Percentiles rank a stretch among this genome's conserved stretches.
These are phyloP conservation scores for Coemansia sp. DNA, from an alignment of 192 early-diverging fungal species.

Conservation along the genomic window DNA sequence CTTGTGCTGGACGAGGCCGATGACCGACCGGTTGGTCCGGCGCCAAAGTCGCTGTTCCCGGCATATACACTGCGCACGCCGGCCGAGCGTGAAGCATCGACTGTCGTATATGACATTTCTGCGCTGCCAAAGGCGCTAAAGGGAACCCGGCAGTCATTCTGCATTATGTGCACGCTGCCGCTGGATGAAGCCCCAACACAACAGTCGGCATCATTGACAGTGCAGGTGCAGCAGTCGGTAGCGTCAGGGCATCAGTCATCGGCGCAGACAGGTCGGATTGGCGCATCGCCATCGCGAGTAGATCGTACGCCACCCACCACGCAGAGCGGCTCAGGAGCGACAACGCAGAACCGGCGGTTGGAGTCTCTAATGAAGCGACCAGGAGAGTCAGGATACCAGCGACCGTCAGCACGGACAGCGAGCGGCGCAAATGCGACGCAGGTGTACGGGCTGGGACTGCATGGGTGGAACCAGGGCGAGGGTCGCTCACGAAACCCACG, in stretches of 20 bases:
- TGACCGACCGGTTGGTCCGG: constrained; percentile 2
- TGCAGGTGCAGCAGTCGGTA: neutral
- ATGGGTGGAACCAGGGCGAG: constrained; percentile 29
- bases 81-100: constrained; percentile 7
- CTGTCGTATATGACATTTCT: constrained; percentile 42
- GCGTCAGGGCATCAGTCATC: no score
- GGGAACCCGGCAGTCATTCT: constrained; percentile 54
- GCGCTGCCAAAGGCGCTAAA: constrained; percentile 45
- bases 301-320: constrained; percentile 10
- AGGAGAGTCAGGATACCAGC: constrained; percentile 24
- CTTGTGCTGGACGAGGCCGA: constrained; percentile 32
- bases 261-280: neutral
- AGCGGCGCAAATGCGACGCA: constrained; percentile 6
- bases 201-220: neutral
- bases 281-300: neutral
- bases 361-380: constrained; percentile 37
- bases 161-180: constrained; percentile 50
- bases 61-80: constrained; percentile 27
- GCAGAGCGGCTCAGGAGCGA: neutral
- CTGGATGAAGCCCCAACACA: constrained; percentile 15
- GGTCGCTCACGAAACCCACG: constrained; percentile 9
- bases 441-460: constrained; percentile 43
- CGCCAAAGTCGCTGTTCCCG: constrained; percentile 47
- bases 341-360: constrained; percentile 26
- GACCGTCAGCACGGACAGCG: constrained; percentile 24